Evolutionary conservation across 768 basidiomycete genomes (phyloP), one percentile per base, ranked within the genome.

Genomic region (Tulasnella sp.): DNA sequence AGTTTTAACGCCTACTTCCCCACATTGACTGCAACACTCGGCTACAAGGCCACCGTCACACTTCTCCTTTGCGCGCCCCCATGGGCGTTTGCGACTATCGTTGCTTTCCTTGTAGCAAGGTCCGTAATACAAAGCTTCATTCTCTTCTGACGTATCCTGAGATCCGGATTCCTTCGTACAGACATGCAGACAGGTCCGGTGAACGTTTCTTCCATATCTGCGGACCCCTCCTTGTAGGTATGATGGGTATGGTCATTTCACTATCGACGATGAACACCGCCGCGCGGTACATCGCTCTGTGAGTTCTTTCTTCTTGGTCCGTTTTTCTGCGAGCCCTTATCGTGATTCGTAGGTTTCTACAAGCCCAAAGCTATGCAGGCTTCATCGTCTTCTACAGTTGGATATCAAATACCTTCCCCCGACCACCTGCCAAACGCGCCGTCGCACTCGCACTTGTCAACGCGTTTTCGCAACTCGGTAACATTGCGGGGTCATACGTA

Each of bases 401-500:
- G 79, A 70, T 77, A 51, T 74, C 73, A 49, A 77, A 74, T 60
- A 74, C 74, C 14, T 73, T 94, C 69, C 79, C 87, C 25, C 78
- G 79, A n/a, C 82, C 90, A 23, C 76, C 87, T 4, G 80, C 83
- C n/a, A 93, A 92, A 69, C 81, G 90, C 4, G 85, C 90, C 2
- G 83, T 91, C n/a, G 83, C 83, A 11, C 73, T 94, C 46, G 90
- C 88, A 1, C 69, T 86, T 59, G 78, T 91, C 64, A 90, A 92
- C 67, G 79, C 82, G 39, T 79, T 88, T 65, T 83, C 83, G 7
- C 82, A 87, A 64, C 73, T 87, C 2, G 91, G 91, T 0, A 93
- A 93, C 70, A 75, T 94, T 39, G 71, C 81, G 40, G 90, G 90
- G 61, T 82, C 87, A 73, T 92, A 73, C 65, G 57, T 55, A 15